phyloP scores from a whole-genome alignment of 345 rosid genomes.

The Aquilaria malaccensis region DNA sequence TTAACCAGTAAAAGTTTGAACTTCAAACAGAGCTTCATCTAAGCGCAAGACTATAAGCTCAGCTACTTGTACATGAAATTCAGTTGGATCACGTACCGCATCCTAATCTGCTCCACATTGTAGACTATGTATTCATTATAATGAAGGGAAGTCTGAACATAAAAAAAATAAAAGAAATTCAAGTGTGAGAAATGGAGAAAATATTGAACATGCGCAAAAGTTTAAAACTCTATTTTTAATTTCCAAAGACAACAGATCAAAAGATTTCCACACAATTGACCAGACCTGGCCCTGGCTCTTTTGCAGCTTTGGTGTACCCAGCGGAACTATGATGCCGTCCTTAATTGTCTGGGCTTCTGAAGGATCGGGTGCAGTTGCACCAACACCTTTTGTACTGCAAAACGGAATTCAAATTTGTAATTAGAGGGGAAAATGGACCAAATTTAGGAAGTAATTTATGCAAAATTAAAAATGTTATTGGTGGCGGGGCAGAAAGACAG shows the following conservation, averaged over 20 bases:
- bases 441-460: not conserved
- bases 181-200: not conserved
- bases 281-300: conserved; percentile 1
- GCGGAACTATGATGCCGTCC: conserved; percentile 66
- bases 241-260: not conserved
- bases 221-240: not conserved
- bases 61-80: conserved; percentile 39
- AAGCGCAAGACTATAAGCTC: too few relatives aligned
- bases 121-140: conserved; percentile 81
- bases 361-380: conserved; percentile 60
- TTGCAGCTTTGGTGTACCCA: conserved; percentile 55
- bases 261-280: not conserved
- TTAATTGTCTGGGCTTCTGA: conserved; percentile 44
- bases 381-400: conserved; percentile 76
- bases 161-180: not conserved
- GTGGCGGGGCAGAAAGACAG: not conserved
- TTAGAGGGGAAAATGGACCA: not conserved
- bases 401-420: conserved; percentile 2
- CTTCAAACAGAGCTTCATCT: too few relatives aligned
- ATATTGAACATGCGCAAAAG: not conserved
- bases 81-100: conserved; percentile 70
- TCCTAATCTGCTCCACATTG: conserved; percentile 70
- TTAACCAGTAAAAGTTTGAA: too few relatives aligned
- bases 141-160: conserved; percentile 47
- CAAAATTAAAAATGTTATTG: not conserved